Evolutionary conservation across 768 basidiomycete species (phyloP), one percentile per base, ranked within the genome.

Genomic region (Cystobasidiopsis lactophilus): DNA sequence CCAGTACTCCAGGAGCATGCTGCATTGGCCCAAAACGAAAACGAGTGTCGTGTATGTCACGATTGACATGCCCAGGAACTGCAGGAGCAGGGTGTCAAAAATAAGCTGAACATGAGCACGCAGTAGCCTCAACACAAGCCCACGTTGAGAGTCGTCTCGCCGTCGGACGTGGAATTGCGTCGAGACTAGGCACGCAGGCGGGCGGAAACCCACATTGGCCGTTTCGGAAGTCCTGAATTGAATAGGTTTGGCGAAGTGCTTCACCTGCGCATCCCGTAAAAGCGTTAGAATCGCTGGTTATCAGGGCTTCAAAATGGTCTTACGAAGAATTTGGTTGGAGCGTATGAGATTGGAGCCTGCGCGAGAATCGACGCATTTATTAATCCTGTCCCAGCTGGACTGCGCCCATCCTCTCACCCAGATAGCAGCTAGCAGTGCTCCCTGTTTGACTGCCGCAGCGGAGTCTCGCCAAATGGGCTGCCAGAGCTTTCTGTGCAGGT

Each of bases 21-120:
- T 43, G n/a, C 52, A 39, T 35, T 64, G 63, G 4, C 58, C 58
- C 14, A 58, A 40, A 24, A 59, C 46, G 33, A 59, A 54, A 24
- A 50, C 38, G 50, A 33, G 54, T 3, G 62, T 61, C 23, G 59
- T 59, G 54, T 58, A 61, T 3, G 43, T 40, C 18, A 52, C 52
- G 31, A 60, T 54, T 19, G 49, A 40, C 24, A 60, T 30, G 24
- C 57, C 51, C 37, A 58, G n/a, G 27, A 41, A 2, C 21, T 29
- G 30, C 11, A 45, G 33, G 37, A 59, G 59, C 43, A 57, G 21
- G 52, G 56, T 53, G 40, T n/a, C n/a, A n/a, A n/a, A n/a, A n/a
- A n/a, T n/a, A n/a, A n/a, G n/a, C n/a, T n/a, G n/a, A n/a, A n/a
- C n/a, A n/a, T n/a, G n/a, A n/a, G n/a, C n/a, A n/a, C n/a, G n/a